These are phyloP conservation scores for Ceriops tagal DNA, from an alignment of 345 rosid genomes.

Conservation along the genomic window DNA sequence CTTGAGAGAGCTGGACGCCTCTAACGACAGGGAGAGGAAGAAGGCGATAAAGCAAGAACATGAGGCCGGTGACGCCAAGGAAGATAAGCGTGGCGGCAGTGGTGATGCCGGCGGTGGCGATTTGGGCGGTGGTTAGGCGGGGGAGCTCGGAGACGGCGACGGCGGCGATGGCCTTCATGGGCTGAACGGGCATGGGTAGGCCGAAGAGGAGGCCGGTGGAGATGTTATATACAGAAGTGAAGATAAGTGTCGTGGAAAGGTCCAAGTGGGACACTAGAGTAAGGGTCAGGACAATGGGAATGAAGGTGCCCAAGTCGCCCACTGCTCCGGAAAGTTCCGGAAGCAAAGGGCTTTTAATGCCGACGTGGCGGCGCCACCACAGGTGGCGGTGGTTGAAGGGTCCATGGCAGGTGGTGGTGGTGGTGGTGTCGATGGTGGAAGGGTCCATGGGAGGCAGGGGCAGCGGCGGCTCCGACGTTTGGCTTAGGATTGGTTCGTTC, in stretches of 20 bases:
- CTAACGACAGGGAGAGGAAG: no score
- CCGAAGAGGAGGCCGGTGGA: background rate
- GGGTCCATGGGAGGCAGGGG: background rate
- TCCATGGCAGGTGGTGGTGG: background rate
- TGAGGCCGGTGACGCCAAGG: background rate
- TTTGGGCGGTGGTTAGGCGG: background rate
- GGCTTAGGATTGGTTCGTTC: no score
- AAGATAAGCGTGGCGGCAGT: background rate
- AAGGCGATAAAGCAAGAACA: no score
- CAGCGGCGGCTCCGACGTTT: no score
- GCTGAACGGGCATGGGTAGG: background rate
- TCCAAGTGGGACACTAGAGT: slow-evolving; percentile 13
- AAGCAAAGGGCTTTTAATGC: slow-evolving; percentile 1
- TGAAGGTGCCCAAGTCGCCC: slow-evolving; percentile 25
- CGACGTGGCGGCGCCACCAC: slow-evolving; percentile 19
- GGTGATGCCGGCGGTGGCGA: background rate
- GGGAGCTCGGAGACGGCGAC: slow-evolving; percentile 1
- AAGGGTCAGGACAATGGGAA: slow-evolving; percentile 25
- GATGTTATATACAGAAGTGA: background rate
- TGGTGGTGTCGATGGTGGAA: background rate
- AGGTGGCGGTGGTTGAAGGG: background rate
- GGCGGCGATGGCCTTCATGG: slow-evolving; percentile 5
- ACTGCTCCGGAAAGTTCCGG: slow-evolving; percentile 23
- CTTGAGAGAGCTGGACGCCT: no score
- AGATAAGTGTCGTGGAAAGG: slow-evolving; percentile 2